Percentiles rank a stretch among this genome's conserved stretches.
These are phyloP conservation scores for Talaromyces nanjingensis DNA, from an alignment of 495 filamentous ascomycete genomes.

Conservation along the genomic window DNA sequence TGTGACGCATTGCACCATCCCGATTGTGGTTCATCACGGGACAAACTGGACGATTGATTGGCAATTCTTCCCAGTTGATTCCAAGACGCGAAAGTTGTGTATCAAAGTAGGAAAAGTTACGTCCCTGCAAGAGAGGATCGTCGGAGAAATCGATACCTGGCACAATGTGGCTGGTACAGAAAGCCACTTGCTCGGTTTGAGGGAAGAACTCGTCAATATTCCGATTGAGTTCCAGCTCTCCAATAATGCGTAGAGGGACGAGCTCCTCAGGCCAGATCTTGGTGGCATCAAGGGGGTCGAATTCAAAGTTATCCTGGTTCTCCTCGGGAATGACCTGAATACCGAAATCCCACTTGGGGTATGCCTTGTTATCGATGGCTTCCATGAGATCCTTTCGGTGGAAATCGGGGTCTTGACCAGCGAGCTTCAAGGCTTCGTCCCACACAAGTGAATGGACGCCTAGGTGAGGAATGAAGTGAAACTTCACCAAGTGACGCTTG, in stretches of 20 bases:
- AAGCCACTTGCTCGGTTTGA: slow-evolving; percentile 74
- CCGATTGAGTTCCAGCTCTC: slow-evolving; percentile 73
- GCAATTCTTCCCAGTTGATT: slow-evolving; percentile 78
- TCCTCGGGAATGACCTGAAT: slow-evolving; percentile 69
- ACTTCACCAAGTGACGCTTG: slow-evolving; percentile 75
- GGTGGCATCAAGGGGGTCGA: slow-evolving; percentile 87
- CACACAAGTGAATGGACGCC: slow-evolving; percentile 81
- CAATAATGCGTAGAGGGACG: slow-evolving; percentile 73
- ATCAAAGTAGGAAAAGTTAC: slow-evolving; percentile 85
- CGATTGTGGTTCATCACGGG: slow-evolving; percentile 78
- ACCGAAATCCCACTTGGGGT: slow-evolving; percentile 76
- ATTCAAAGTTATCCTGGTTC: slow-evolving; percentile 74
- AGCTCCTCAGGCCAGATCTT: slow-evolving; percentile 87
- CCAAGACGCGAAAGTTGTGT: slow-evolving; percentile 80
- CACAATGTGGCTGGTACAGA: slow-evolving; percentile 79
- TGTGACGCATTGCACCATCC: slow-evolving; percentile 56
- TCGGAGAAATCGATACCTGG: slow-evolving; percentile 84
- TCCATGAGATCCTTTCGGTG: slow-evolving; percentile 76
- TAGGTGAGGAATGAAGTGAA: slow-evolving; percentile 67
- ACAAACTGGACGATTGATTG: slow-evolving; percentile 73
- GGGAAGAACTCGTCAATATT: slow-evolving; percentile 84
- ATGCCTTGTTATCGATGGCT: slow-evolving; percentile 69
- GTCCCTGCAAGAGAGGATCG: slow-evolving; percentile 74
- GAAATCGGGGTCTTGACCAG: slow-evolving; percentile 80
- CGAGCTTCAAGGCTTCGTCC: slow-evolving; percentile 82